Evolutionary conservation across 257 asterid genomes (phyloP).

Genomic region (Jacaranda mimosifolia): DNA sequence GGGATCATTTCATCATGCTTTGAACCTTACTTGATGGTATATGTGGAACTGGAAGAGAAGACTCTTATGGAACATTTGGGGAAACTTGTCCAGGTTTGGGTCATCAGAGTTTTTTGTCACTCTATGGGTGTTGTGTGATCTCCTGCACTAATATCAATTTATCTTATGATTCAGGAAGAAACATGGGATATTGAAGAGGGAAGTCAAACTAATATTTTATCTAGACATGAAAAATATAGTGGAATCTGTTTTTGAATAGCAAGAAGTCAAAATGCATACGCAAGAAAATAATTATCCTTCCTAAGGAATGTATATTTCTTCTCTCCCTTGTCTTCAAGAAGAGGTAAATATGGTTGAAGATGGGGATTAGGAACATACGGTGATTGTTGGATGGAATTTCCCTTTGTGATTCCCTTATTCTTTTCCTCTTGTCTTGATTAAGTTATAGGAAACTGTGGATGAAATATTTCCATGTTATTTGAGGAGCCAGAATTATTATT

Average conservation of each 20-base stretch:
- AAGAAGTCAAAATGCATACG: not conserved
- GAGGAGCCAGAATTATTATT: not conserved
- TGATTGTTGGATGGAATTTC: not conserved
- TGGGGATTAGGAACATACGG: not conserved
- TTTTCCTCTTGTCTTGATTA: too few relatives aligned
- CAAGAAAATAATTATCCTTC: not conserved
- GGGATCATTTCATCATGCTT: slow-evolving; percentile 98
- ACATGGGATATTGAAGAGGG: slow-evolving; percentile 99
- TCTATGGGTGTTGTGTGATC: not conserved
- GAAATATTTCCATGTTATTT: slow-evolving; percentile 6
- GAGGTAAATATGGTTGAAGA: slow-evolving; percentile 3
- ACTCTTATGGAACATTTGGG: slow-evolving; percentile 96
- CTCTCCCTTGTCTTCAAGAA: not conserved
- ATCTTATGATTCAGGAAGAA: slow-evolving; percentile 76
- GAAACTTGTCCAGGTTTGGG: slow-evolving; percentile 90
- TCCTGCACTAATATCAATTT: slow-evolving; percentile 32
- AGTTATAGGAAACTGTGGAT: too few relatives aligned
- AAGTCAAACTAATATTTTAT: slow-evolving; percentile 86
- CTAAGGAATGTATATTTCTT: not conserved
- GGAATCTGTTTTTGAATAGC: slow-evolving; percentile 10
- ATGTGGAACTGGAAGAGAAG: slow-evolving; percentile 96
- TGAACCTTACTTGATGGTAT: slow-evolving; percentile 92
- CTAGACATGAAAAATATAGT: slow-evolving; percentile 48
- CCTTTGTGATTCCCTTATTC: not conserved
- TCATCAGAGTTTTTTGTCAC: slow-evolving; percentile 15